Evolutionary conservation across 2,329 filamentous ascomycete genomes (phyloP).

Genomic region (Colletotrichum cordylinicola): DNA sequence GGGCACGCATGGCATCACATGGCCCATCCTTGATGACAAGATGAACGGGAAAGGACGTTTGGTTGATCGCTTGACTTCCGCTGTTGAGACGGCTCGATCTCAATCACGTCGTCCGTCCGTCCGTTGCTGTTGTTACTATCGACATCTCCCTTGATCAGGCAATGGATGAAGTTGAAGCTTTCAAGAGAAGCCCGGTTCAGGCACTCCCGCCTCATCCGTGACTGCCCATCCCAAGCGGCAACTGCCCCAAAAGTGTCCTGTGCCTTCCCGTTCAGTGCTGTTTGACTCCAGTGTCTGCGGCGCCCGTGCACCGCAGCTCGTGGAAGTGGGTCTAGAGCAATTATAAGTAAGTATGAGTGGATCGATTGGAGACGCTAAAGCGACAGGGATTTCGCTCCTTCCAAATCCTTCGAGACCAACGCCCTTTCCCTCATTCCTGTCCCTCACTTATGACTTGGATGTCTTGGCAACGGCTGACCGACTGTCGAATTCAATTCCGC

Average conservation of each 20-base stretch:
- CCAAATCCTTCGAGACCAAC: not conserved
- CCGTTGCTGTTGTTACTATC: not conserved
- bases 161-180: not conserved
- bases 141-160: accelerated
- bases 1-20: not conserved
- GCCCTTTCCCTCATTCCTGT: not conserved
- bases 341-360: not conserved
- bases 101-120: not conserved
- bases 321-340: not conserved
- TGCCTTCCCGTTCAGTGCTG: not conserved
- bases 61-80: not conserved
- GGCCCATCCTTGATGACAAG: not conserved
- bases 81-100: not conserved
- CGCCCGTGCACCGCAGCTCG: not conserved
- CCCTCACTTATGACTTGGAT: not conserved
- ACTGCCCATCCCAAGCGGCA: not conserved
- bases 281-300: too few species aligned
- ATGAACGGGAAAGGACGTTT: not conserved
- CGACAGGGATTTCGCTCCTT: not conserved
- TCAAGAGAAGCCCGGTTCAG: not conserved
- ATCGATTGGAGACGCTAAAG: not conserved
- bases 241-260: not conserved
- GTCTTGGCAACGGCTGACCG: not conserved
- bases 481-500: not conserved
- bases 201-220: not conserved